phyloP scores from a whole-genome alignment of 768 basidiomycete genomes.

The Asterophora lycoperdoides region DNA sequence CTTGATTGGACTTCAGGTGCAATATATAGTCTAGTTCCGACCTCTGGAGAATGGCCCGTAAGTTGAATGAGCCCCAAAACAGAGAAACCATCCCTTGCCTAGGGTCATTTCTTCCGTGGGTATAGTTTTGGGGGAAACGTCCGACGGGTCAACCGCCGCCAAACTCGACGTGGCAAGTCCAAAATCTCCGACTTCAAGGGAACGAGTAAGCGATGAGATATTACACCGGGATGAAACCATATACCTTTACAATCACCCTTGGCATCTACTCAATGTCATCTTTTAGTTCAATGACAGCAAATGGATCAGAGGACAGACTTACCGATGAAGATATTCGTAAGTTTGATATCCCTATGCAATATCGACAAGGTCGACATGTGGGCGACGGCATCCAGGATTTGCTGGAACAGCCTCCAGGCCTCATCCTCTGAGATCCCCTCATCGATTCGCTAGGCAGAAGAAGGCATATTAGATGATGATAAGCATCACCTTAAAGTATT shows the following conservation, averaged over 20 bases:
- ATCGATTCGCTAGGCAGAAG: constrained; percentile 54
- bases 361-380: constrained; percentile 90
- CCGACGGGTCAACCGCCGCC: constrained; percentile 72
- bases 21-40: constrained; percentile 88
- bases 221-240: background rate
- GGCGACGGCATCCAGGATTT: constrained; percentile 84
- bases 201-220: background rate
- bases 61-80: background rate
- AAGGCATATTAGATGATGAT: background rate
- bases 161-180: constrained; percentile 84
- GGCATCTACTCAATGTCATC: constrained; percentile 45
- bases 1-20: constrained; percentile 83
- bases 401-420: constrained; percentile 85
- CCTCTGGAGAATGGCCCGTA: constrained; percentile 43
- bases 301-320: background rate
- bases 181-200: constrained; percentile 77
- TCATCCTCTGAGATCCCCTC: constrained; percentile 82
- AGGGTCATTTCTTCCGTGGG: constrained; percentile 69
- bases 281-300: background rate
- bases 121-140: constrained; percentile 45
- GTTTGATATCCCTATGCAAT: constrained; percentile 84
- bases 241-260: constrained; percentile 80
- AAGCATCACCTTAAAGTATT: background rate
- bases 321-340: constrained; percentile 95
- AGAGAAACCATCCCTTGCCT: constrained; percentile 35